These are phyloP conservation scores for Linderniella brevidens DNA, from an alignment of 257 asterid species.

Conservation along the genomic window DNA sequence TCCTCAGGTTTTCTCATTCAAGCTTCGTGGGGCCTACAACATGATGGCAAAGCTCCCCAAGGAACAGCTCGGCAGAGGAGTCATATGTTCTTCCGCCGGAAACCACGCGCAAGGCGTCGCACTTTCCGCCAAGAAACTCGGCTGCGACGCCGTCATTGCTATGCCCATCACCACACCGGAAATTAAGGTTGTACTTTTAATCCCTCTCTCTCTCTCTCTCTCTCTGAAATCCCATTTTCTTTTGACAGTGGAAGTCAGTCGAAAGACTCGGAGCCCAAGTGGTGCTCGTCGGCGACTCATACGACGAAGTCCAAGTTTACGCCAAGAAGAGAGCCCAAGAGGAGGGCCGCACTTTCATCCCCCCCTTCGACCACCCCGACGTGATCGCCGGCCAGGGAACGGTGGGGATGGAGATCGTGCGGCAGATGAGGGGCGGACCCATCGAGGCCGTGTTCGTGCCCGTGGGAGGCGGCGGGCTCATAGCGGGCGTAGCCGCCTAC, in stretches of 20 bases:
- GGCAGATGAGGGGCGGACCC: conserved; percentile 42
- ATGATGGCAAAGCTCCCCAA: conserved; percentile 90
- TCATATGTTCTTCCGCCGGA: conserved; percentile 96
- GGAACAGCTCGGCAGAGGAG: conserved; percentile 64
- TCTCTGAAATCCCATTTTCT: too few relatives aligned
- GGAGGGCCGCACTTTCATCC: conserved; percentile 62
- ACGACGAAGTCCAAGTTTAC: conserved; percentile 81
- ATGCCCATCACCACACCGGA: conserved; percentile 98
- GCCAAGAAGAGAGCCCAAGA: conserved; percentile 59
- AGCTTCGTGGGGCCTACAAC: conserved; percentile 89
- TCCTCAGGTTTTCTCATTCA: conserved; percentile 44
- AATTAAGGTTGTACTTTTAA: conserved; percentile 38
- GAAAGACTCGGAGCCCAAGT: conserved; percentile 82
- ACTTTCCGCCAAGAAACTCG: conserved; percentile 28
- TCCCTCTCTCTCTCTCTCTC: too few relatives aligned
- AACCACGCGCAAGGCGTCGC: conserved; percentile 99
- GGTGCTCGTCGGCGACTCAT: conserved; percentile 75
- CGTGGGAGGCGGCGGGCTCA: conserved; percentile 95
- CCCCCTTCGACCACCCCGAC: conserved; percentile 98
- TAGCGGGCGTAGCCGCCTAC: conserved; percentile 94
- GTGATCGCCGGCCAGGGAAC: conserved; percentile 86
- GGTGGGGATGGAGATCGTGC: conserved; percentile 82
- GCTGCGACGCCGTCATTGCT: conserved; percentile 35
- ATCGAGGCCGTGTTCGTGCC: conserved; percentile 86
- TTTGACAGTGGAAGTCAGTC: conserved; percentile 64